Conservation (phyloP, 2,329 filamentous ascomycete species). For the Alternaria tenuissima region DNA sequence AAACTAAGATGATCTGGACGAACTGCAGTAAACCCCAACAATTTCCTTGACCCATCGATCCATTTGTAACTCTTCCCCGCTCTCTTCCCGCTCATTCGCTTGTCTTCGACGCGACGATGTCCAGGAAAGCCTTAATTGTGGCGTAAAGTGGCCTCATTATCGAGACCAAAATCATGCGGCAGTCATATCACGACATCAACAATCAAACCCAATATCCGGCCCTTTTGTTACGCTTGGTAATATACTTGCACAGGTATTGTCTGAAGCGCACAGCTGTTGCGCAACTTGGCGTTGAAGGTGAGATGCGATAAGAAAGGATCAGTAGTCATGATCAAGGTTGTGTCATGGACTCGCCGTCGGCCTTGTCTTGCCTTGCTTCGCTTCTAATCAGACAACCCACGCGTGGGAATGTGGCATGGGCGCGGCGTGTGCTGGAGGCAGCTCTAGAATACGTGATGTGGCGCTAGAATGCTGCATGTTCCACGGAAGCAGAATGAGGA, state of each 20-base stretch:
- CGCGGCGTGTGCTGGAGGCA: background rate
- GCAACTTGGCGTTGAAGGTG: background rate
- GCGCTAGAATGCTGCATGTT: conserved; percentile 6
- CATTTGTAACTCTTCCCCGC: background rate
- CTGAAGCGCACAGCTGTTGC: background rate
- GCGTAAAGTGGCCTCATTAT: background rate
- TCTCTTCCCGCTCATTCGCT: background rate
- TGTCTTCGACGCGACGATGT: background rate
- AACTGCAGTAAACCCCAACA: background rate
- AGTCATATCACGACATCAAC: background rate
- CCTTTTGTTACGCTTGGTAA: background rate
- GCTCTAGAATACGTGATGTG: conserved; percentile 7
- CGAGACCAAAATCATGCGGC: background rate
- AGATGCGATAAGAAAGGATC: background rate
- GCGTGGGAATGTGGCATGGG: background rate
- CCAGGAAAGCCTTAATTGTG: background rate
- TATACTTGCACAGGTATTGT: background rate
- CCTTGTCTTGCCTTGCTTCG: background rate
- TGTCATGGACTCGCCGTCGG: background rate
- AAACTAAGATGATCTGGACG: background rate
- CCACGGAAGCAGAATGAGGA: conserved; percentile 1
- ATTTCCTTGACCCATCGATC: background rate
- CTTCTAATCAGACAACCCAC: background rate
- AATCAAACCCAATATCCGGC: background rate
- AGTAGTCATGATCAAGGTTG: background rate